Percentiles rank a stretch among this genome's conserved stretches.
Conservation (phyloP, 169 alveolate genomes). For the Plasmodium adleri region DNA sequence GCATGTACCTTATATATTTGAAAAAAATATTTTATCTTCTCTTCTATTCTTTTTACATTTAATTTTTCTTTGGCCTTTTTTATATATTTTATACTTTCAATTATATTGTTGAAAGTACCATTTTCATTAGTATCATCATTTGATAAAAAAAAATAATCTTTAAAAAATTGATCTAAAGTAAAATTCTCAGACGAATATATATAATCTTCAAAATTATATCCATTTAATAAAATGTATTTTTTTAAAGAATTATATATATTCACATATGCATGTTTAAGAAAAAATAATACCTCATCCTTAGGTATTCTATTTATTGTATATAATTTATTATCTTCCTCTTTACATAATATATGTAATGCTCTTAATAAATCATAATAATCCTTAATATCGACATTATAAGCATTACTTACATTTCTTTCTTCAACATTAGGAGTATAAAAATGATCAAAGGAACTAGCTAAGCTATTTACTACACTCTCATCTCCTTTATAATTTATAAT, state of each 20-base stretch:
- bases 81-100: constrained; percentile 11
- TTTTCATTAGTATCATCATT: not conserved
- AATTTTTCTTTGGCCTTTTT: constrained; percentile 27
- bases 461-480: constrained; percentile 7
- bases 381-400: constrained; percentile 13
- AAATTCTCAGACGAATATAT: constrained; percentile 17
- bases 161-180: constrained; percentile 21
- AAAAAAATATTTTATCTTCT: constrained; percentile 26
- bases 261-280: constrained; percentile 31
- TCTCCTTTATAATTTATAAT: constrained; percentile 17
- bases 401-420: not conserved
- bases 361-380: constrained; percentile 31
- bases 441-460: constrained; percentile 11
- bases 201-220: constrained; percentile 48
- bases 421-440: constrained; percentile 10
- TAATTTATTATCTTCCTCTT: constrained; percentile 18
- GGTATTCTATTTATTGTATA: constrained; percentile 58
- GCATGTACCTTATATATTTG: constrained; percentile 5
- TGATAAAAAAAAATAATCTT: constrained; percentile 31
- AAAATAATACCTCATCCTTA: constrained; percentile 21
- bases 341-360: constrained; percentile 36
- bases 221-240: constrained; percentile 14
- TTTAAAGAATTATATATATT: constrained; percentile 41
- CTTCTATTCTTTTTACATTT: constrained; percentile 34
- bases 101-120: constrained; percentile 30